Percentiles rank a stretch among this genome's conserved stretches.
Evolutionary conservation across 129 eudicot species (phyloP).

Genomic region (Flaveria bidentis): DNA sequence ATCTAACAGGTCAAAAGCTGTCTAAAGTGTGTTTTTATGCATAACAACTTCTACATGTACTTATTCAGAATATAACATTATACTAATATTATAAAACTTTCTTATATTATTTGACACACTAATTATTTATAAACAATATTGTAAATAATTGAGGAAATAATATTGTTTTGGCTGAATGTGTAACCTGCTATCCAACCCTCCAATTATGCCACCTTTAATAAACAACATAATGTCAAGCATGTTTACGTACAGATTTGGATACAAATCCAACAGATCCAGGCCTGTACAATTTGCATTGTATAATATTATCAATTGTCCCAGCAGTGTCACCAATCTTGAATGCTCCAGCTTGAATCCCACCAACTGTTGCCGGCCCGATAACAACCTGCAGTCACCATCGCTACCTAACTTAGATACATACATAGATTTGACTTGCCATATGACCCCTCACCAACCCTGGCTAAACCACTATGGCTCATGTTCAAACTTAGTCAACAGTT

Average conservation of each 20-base stretch:
- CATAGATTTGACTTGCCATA: background rate
- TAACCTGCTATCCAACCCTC: background rate
- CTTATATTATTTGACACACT: background rate
- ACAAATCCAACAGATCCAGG: conserved; percentile 99
- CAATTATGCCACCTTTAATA: background rate
- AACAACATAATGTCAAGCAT: conserved; percentile 17
- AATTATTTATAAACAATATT: conserved; percentile 2
- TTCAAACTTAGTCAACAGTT: conserved; percentile 9
- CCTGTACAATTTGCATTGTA: conserved; percentile 96
- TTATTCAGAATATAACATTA: background rate
- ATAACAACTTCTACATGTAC: background rate
- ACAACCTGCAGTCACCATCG: conserved; percentile 62
- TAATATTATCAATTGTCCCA: conserved; percentile 91
- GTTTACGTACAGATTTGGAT: conserved; percentile 86
- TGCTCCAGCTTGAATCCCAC: conserved; percentile 99
- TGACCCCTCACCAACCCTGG: conserved; percentile 23
- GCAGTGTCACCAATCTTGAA: conserved; percentile 99
- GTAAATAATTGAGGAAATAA: no score
- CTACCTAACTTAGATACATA: conserved; percentile 17
- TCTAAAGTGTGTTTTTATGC: background rate
- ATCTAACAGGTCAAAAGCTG: background rate
- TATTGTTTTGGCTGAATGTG: background rate
- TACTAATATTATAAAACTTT: background rate
- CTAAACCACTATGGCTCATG: conserved; percentile 10
- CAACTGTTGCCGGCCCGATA: conserved; percentile 98